Evolutionary conservation across 768 basidiomycete species (phyloP).

Genomic region (Tricholomella constricta): DNA sequence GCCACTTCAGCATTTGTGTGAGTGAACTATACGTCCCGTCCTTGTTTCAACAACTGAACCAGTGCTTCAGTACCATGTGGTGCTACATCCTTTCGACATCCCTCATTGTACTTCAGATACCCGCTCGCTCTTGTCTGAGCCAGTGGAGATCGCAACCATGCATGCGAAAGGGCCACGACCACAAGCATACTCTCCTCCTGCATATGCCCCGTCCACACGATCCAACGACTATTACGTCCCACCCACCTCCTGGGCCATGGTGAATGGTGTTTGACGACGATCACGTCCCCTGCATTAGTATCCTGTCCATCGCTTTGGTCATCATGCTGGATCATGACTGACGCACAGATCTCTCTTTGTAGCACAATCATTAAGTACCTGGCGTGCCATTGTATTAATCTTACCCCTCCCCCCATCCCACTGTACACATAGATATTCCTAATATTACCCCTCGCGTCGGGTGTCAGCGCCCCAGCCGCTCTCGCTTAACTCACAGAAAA

Average conservation of each 20-base stretch:
- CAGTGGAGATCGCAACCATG: conserved; percentile 55
- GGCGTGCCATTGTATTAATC: conserved; percentile 4
- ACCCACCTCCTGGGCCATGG: conserved; percentile 14
- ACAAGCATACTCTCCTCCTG: conserved; percentile 51
- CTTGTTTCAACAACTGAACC: conserved; percentile 5
- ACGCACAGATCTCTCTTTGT: conserved; percentile 10
- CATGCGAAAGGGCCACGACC: conserved; percentile 52
- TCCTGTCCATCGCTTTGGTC: conserved; percentile 9
- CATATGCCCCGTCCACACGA: conserved; percentile 40
- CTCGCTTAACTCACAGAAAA: not conserved
- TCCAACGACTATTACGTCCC: conserved; percentile 30
- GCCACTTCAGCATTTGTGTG: conserved; percentile 54
- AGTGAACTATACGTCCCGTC: conserved; percentile 19
- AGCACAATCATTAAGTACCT: conserved; percentile 14
- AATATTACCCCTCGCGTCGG: conserved; percentile 6
- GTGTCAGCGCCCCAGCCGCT: conserved; percentile 1
- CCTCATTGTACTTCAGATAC: conserved; percentile 39
- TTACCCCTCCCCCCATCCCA: no score
- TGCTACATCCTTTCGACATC: conserved; percentile 46
- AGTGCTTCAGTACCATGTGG: conserved; percentile 45
- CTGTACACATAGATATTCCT: conserved; percentile 9
- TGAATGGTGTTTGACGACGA: conserved; percentile 5
- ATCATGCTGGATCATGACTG: conserved; percentile 21
- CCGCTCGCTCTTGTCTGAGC: conserved; percentile 44
- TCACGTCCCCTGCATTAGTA: not conserved